These are phyloP conservation scores for Gyromitra esculenta DNA, from an alignment of 2,329 filamentous ascomycete species.

Conservation along the genomic window DNA sequence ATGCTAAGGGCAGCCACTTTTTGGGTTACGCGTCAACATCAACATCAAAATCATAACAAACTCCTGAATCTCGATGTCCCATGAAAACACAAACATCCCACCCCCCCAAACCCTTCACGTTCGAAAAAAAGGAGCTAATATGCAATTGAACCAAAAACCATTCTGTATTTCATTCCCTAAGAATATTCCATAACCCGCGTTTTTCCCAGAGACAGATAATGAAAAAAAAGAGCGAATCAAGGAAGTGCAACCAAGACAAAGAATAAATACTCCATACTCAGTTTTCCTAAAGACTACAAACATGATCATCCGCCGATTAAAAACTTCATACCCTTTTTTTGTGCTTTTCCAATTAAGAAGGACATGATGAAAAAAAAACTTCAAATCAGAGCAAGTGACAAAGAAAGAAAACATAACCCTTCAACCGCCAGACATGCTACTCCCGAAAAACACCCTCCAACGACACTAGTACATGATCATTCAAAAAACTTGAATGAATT, in stretches of 20 bases:
- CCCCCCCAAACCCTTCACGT: neutral
- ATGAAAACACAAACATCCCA: neutral
- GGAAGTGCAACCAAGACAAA: conserved; percentile 14
- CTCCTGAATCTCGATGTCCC: neutral
- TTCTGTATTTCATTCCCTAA: conserved; percentile 48
- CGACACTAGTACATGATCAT: conserved; percentile 47
- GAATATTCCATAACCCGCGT: conserved; percentile 36
- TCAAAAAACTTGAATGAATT: conserved; percentile 39
- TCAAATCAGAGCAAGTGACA: conserved; percentile 38
- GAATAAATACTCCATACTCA: conserved; percentile 19
- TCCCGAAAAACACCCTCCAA: conserved; percentile 34
- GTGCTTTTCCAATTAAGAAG: conserved; percentile 47
- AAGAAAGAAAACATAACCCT: conserved; percentile 41
- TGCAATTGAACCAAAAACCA: conserved; percentile 44
- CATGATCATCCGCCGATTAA: conserved; percentile 48
- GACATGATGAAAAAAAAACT: conserved; percentile 34
- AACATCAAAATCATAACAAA: conserved; percentile 22
- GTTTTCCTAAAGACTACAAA: conserved; percentile 49
- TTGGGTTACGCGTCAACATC: conserved; percentile 4
- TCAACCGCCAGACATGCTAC: conserved; percentile 35
- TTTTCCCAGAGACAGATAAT: conserved; percentile 26
- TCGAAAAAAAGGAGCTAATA: neutral
- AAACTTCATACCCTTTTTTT: conserved; percentile 52
- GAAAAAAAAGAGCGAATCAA: conserved; percentile 31
- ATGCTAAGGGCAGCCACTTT: conserved; percentile 6